Base-by-base conservation (phyloP, 768 basidiomycete genomes). In the Trametes maxima region DNA sequence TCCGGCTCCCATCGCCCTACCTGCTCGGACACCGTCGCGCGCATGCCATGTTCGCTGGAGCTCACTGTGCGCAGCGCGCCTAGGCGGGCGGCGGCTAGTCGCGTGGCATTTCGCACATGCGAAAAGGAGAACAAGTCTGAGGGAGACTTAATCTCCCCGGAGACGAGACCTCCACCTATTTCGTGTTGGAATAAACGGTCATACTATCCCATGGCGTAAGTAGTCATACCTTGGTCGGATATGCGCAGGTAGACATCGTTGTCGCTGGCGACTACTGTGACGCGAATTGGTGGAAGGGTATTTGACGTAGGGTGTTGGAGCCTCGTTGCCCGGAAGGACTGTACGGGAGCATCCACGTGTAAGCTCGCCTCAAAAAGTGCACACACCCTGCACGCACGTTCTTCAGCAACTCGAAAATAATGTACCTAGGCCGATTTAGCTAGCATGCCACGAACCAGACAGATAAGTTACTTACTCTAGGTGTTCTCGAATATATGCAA, bases 111-210 rank as follows among this genome's bases (percentile, higher is more conserved):
- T 11, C 92, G 84, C 25, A 88, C 71, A 73, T 95, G 93, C 3
- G 92, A 94, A 76, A 95, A 95, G 3, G 93, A 95, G 74, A 93
- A 94, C 5, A 95, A 78, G 70, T 94, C 93, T 19, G 87, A 83
- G 0, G 92, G 86, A 1, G 79, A 80, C 60, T 78, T 79, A 51
- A 91, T 80, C 57, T 82, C 75, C 7, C 80, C 69, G 19, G 77
- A 79, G 45, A 76, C 70, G 8, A 95, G 79, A 1, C 93, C 92
- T 3, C 92, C 90, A 39, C 92, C 94, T 89, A 70, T 4, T 52
- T 45, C 1, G 28, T 35, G 52, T 21, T 17, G 43, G 45, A 42
- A 37, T 24, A 47, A 19, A 53, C 36, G 7, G 12, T 21, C 1
- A n/a, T n/a, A n/a, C 28, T 24, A 21, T 14, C 16, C 3, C 4